phyloP scores from a whole-genome alignment of 1,284 basidiomycete genomes.

The Takashimella koratensis region DNA sequence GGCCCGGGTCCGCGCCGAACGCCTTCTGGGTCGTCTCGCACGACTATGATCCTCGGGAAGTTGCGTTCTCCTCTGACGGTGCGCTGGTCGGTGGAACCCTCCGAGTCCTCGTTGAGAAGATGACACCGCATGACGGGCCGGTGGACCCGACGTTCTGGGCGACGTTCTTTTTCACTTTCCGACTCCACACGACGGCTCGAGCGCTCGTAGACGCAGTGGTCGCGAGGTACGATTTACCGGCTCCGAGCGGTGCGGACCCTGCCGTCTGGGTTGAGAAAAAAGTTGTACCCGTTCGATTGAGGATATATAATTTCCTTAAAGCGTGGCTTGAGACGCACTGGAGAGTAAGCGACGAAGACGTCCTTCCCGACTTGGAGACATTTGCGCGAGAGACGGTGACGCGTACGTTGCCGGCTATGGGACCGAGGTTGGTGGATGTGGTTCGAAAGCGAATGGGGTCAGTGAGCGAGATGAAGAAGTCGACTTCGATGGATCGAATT shows the following conservation, averaged over 20 bases:
- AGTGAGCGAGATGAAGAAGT: constrained; percentile 8
- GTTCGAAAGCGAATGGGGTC: constrained; percentile 20
- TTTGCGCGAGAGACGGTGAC: constrained; percentile 45
- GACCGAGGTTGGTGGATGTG: constrained; percentile 34
- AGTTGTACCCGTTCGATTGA: constrained; percentile 78
- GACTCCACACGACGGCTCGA: constrained; percentile 78
- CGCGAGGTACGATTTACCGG: constrained; percentile 70
- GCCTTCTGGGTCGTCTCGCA: constrained; percentile 45
- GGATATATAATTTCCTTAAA: constrained; percentile 89
- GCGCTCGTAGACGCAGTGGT: constrained; percentile 75
- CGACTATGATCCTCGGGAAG: constrained; percentile 63
- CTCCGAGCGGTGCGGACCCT: constrained; percentile 26
- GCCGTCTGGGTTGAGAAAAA: constrained; percentile 74
- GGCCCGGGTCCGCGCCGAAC: not conserved
- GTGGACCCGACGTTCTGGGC: constrained; percentile 79
- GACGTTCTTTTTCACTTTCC: constrained; percentile 93
- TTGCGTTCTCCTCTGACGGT: constrained; percentile 85
- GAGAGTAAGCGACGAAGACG: constrained; percentile 60
- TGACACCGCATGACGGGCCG: constrained; percentile 86
- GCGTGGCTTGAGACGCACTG: constrained; percentile 90
- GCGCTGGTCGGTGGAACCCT: constrained; percentile 87
- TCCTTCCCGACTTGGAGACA: constrained; percentile 45
- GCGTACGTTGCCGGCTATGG: constrained; percentile 41
- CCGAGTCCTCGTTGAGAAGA: constrained; percentile 82
- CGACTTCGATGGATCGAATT: constrained; percentile 17